Base-by-base conservation (phyloP, 1,284 basidiomycete genomes). In the Tilletiaria anomala region DNA sequence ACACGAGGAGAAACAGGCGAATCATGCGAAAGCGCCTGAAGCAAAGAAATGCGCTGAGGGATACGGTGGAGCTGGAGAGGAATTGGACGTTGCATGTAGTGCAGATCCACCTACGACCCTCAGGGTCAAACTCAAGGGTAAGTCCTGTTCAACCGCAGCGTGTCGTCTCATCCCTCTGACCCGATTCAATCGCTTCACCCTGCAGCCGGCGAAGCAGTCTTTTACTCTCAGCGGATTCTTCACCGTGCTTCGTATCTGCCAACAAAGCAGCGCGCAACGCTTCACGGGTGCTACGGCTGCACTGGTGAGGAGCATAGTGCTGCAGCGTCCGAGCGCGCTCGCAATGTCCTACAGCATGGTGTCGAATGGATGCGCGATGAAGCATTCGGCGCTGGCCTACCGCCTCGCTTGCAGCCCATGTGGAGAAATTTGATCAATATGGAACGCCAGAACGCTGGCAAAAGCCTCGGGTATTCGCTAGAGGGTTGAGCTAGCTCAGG, bases 161-260 rank as follows among this genome's bases (percentile, higher is more conserved):
- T 32, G 10, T 15, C n/a, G 29, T 19, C 14, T 37, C 16, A 5
- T 19, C 21, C n/a, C 12, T 6, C 12, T 17, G 11, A 11, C 29
- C 6, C 8, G 15, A 5, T 17, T 8, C 18, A 15, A 6, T 12
- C 15, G 4, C 34, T 11, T n/a, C 24, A 10, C 23, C 32, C 32
- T 5, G n/a, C 48, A 75, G 73, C 72, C 1, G 82, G 83, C 0
- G 79, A 86, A 50, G 80, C 79, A 0, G 79, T 80, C 11, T 84
- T 84, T 65, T 85, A 85, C 66, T 82, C 83, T 59, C 78, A 76
- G 56, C 82, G 85, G 56, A 81, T 85, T 48, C 69, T 85, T 21
- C 81, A 84, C 55, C 79, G 78, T 42, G 80, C 77, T 6, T 72
- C 73, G 26, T 85, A 85, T 64, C 72, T 73, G 48, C 69, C 74